Evolutionary conservation across 1,284 basidiomycete species (phyloP).

Genomic region (Cerrena zonata): DNA sequence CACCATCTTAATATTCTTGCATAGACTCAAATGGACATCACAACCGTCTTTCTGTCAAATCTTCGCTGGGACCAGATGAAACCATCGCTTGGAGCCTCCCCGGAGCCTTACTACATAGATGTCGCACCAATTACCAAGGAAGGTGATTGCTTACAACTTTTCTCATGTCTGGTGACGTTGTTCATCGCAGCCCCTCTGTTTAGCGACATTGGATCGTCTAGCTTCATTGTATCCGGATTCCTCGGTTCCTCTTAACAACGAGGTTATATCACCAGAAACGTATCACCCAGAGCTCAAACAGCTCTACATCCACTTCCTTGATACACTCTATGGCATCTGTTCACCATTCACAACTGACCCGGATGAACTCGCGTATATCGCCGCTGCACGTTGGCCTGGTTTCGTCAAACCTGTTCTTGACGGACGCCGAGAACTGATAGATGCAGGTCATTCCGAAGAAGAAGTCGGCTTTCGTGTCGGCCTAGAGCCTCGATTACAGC

Average conservation of each 20-base stretch:
- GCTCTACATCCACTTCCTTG: conserved; percentile 63
- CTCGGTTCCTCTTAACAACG: conserved; percentile 11
- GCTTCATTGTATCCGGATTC: conserved; percentile 25
- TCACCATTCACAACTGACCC: conserved; percentile 63
- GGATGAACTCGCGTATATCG: conserved; percentile 69
- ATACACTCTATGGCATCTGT: conserved; percentile 60
- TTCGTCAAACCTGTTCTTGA: conserved; percentile 65
- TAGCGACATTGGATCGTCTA: conserved; percentile 36
- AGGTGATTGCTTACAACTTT: conserved; percentile 13
- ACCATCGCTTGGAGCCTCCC: conserved; percentile 63
- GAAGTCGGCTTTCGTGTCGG: conserved; percentile 29
- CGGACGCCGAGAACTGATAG: conserved; percentile 33
- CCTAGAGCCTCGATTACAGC: conserved; percentile 57
- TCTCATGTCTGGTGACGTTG: too few species aligned
- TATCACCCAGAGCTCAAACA: conserved; percentile 52
- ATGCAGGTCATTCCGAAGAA: conserved; percentile 13
- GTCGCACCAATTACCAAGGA: conserved; percentile 53
- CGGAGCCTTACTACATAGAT: conserved; percentile 74
- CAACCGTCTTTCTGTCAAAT: conserved; percentile 64
- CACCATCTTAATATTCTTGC: neutral
- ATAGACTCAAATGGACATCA: conserved; percentile 41
- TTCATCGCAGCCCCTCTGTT: too few species aligned
- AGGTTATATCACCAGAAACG: conserved; percentile 22
- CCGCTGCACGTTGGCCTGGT: conserved; percentile 74
- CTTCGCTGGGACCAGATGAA: conserved; percentile 72